These are phyloP conservation scores for Suhomyces sp. DNA, from an alignment of 805 yeast genomes.

Conservation along the genomic window DNA sequence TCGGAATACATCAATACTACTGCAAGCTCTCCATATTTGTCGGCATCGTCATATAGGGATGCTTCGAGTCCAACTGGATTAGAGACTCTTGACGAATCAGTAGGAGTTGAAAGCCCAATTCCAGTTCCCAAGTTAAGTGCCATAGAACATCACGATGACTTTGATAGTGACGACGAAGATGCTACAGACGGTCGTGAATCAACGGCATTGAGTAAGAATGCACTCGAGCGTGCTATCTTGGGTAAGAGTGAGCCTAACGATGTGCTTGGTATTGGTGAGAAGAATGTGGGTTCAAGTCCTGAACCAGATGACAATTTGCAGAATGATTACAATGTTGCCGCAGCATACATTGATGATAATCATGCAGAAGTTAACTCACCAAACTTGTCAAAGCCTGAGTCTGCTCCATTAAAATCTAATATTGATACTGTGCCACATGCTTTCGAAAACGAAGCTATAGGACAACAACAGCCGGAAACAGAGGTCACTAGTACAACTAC, in stretches of 20 bases:
- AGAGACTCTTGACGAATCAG: neutral
- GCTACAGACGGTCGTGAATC: neutral
- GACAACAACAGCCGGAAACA: no score
- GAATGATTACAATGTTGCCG: conserved; percentile 2
- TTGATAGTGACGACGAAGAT: conserved; percentile 1
- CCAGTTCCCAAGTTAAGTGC: conserved; percentile 6
- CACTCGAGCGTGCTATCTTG: conserved; percentile 1
- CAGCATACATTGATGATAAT: conserved; percentile 3
- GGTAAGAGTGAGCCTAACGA: neutral
- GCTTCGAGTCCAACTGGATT: neutral
- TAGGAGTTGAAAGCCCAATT: neutral
- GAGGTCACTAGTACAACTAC: no score
- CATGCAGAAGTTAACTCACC: no score
- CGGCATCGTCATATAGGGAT: conserved; percentile 1
- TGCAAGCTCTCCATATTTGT: conserved; percentile 4
- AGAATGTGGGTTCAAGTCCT: neutral
- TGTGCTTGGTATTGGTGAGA: neutral
- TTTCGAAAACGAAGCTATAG: no score
- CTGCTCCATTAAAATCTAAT: no score
- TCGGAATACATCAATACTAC: conserved; percentile 1
- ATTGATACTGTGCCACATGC: no score
- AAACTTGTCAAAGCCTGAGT: no score
- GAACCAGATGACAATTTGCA: conserved; percentile 2
- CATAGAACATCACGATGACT: neutral
- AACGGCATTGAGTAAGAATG: conserved; percentile 1